Base-by-base conservation (phyloP, 192 early-diverging fungal species). In the Pecoramyces ruminantium region DNA sequence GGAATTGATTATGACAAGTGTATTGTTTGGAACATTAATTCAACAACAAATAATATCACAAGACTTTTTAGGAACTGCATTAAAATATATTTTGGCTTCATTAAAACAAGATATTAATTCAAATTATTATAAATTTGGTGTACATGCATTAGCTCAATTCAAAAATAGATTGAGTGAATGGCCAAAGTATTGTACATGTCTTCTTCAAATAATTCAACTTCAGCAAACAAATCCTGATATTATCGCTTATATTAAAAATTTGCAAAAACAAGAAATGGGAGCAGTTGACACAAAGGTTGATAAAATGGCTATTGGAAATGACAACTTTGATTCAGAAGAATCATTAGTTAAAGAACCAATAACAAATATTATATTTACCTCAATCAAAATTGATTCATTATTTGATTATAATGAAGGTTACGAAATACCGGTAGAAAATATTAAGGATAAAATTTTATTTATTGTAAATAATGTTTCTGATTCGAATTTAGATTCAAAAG, bases 381-480 rank as follows among this genome's bases (percentile, higher is more conserved):
- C 80, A 34, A 30, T 42, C 11, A 38, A 80, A 77, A 30, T 82
- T 51, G 78, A 82, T 28, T 30, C 79, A 27, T 29, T 81, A 77
- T 51, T 82, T n/a, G 82, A 82, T 29, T 42, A 39, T 67, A 27
- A 42, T 51, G 82, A 42, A n/a, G 34, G 29, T 28, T 51, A 85
- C 28, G 88, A 89, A 80, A 84, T 87, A 14, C 93, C 93, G 0
- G 79, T 82, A 29, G 90, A 94, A 81, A 87, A 85, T 2, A 85
- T 88, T 27, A 90, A 93, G 84, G 98, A 99, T 84, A 97, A 97
- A 87, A 95, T 99, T 77, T 89, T 97, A 38, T 99, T 99, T 85
- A 95, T 95, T 29, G 91, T 99, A 83, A 99, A 99, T 89, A 99
- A 99, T 81, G 86, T 99, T 51, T 92, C 96, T 30, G 88, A 87